A percentile compares a stretch with the other conserved stretches of the same genome.
Evolutionary conservation across 2,329 filamentous ascomycete genomes (phyloP).

Genomic region (Alternaria atra): DNA sequence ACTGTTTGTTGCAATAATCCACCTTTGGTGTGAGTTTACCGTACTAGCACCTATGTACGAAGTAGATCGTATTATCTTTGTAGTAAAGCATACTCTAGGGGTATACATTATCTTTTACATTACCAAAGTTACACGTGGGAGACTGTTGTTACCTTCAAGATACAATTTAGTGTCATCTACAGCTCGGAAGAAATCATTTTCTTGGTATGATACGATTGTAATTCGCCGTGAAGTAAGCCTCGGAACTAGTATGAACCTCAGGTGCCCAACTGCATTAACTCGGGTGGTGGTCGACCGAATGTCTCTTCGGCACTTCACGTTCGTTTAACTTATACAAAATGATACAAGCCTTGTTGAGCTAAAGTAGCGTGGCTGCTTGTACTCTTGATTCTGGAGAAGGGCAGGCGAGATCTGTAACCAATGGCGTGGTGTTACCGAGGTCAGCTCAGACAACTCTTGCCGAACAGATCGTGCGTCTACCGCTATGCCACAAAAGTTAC

Average conservation of each 20-base stretch:
- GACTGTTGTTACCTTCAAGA: too few species aligned
- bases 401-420: slow-evolving; percentile 1
- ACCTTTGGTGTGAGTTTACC: neutral
- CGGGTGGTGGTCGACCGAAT: neutral
- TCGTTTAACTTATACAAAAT: neutral
- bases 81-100: too few species aligned
- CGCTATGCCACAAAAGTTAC: neutral
- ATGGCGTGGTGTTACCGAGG: neutral
- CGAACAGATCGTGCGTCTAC: neutral
- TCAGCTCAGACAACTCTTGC: neutral
- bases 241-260: neutral
- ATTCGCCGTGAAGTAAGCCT: too few species aligned
- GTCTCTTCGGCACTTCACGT: neutral
- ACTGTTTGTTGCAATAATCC: neutral
- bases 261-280: neutral
- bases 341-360: neutral
- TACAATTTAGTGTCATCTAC: too few species aligned
- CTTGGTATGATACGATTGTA: too few species aligned
- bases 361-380: neutral
- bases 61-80: too few species aligned
- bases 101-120: too few species aligned
- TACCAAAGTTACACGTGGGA: too few species aligned
- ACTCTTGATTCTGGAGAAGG: neutral
- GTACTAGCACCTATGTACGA: neutral
- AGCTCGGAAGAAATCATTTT: too few species aligned